A percentile compares a stretch with the other conserved stretches of the same genome.
These are phyloP conservation scores for Gossypium mustelinum DNA, from an alignment of 345 rosid species.

Conservation along the genomic window DNA sequence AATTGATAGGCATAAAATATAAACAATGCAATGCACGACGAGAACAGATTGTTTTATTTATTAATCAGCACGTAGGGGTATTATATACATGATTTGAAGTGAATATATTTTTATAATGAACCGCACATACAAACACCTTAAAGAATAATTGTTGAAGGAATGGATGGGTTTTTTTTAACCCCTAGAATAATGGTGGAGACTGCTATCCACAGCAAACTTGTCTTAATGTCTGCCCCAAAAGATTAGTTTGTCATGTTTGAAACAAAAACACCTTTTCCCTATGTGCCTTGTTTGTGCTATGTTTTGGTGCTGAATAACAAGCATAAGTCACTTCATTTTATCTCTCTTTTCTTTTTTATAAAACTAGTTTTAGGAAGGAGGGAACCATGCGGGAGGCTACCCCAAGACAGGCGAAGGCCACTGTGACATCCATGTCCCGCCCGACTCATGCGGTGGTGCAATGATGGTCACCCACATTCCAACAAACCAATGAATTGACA, in stretches of 20 bases:
- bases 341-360: background rate
- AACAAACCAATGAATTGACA: background rate
- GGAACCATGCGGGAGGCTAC: background rate
- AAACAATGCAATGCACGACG: background rate
- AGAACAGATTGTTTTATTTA: background rate
- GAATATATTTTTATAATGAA: background rate
- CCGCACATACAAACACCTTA: background rate
- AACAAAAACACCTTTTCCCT: background rate
- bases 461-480: background rate
- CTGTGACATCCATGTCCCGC: background rate
- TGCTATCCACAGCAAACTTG: background rate
- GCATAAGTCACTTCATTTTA: background rate
- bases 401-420: background rate
- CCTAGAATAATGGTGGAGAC: background rate
- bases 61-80: background rate
- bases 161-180: background rate
- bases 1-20: too few species aligned
- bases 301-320: background rate
- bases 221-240: background rate
- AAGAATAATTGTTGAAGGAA: background rate
- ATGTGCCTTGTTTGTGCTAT: constrained; percentile 8
- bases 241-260: background rate
- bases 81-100: background rate
- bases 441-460: background rate
- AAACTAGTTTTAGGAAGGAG: background rate